Conservation (phyloP, 1,284 basidiomycete species). For the Termitomyces sp. region DNA sequence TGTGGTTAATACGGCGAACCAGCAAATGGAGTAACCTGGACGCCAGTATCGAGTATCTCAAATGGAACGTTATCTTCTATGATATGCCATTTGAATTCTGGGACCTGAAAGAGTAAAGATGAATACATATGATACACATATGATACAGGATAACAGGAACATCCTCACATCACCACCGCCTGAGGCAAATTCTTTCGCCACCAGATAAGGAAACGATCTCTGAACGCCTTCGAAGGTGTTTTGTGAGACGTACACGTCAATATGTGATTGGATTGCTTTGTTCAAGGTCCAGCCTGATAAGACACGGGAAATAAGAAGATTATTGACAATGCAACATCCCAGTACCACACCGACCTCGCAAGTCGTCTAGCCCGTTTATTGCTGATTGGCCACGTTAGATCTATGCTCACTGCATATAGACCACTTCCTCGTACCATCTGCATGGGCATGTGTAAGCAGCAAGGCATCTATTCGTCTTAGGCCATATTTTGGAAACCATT, state of each 20-base stretch:
- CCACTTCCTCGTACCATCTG: conserved; percentile 52
- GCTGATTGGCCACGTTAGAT: conserved; percentile 38
- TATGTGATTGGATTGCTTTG: conserved; percentile 60
- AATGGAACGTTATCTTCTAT: conserved; percentile 62
- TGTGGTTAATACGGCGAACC: conserved; percentile 36
- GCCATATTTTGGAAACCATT: conserved; percentile 77
- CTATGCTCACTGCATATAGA: neutral
- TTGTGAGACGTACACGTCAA: conserved; percentile 69
- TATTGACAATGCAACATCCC: neutral
- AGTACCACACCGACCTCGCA: conserved; percentile 49
- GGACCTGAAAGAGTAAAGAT: conserved; percentile 49
- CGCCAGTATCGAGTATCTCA: conserved; percentile 58
- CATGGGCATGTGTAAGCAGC: conserved; percentile 75
- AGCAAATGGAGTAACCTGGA: conserved; percentile 61
- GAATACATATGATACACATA: too few relatives aligned
- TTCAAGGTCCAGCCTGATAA: conserved; percentile 67
- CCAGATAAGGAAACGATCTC: conserved; percentile 72
- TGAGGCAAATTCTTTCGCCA: conserved; percentile 68
- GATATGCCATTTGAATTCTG: conserved; percentile 76
- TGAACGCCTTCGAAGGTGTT: conserved; percentile 63
- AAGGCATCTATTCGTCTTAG: conserved; percentile 74
- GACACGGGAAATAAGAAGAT: conserved; percentile 1
- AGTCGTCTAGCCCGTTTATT: conserved; percentile 79
- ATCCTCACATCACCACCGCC: conserved; percentile 68
- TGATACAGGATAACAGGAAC: neutral